phyloP scores from a whole-genome alignment of 2,329 filamentous ascomycete genomes.

The Ascomycota sp. region DNA sequence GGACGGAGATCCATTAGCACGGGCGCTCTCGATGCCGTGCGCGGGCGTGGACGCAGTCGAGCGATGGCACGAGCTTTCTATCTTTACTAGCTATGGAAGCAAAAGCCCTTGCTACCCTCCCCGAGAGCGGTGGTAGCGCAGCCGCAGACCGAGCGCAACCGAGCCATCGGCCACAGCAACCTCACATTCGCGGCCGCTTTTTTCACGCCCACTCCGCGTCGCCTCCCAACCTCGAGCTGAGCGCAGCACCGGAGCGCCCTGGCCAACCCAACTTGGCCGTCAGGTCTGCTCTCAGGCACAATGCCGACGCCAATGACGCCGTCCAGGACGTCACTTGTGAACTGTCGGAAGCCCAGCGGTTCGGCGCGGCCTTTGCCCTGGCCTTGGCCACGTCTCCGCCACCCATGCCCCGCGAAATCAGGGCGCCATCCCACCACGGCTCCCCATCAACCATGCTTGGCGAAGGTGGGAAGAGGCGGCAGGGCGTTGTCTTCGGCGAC shows the following conservation, averaged over 20 bases:
- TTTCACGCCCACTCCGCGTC: constrained; percentile 1
- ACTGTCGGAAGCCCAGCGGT: constrained; percentile 14
- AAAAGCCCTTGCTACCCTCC: constrained; percentile 10
- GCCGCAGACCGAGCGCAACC: constrained; percentile 12
- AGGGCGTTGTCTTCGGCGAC: constrained; percentile 39
- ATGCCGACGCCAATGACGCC: constrained; percentile 15
- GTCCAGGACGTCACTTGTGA: constrained; percentile 49
- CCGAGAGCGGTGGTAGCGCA: constrained; percentile 15
- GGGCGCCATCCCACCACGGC: constrained; percentile 9
- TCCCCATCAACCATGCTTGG: constrained; percentile 12
- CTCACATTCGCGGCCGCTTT: constrained; percentile 8
- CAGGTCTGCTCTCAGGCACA: constrained; percentile 12
- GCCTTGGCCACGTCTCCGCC: constrained; percentile 4
- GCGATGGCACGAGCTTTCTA: constrained; percentile 23
- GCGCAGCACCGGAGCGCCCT: constrained; percentile 7
- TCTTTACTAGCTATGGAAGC: constrained; percentile 22
- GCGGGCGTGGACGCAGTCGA: constrained; percentile 15
- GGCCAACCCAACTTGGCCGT: constrained; percentile 9
- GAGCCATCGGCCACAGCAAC: constrained; percentile 9
- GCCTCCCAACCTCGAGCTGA: neutral
- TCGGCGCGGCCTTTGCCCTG: constrained; percentile 5
- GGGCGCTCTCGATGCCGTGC: constrained; percentile 10
- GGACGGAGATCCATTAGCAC: neutral
- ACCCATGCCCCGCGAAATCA: constrained; percentile 6
- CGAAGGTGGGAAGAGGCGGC: constrained; percentile 22